phyloP scores from a whole-genome alignment of 257 asterid genomes.

The Marsdenia floribunda region DNA sequence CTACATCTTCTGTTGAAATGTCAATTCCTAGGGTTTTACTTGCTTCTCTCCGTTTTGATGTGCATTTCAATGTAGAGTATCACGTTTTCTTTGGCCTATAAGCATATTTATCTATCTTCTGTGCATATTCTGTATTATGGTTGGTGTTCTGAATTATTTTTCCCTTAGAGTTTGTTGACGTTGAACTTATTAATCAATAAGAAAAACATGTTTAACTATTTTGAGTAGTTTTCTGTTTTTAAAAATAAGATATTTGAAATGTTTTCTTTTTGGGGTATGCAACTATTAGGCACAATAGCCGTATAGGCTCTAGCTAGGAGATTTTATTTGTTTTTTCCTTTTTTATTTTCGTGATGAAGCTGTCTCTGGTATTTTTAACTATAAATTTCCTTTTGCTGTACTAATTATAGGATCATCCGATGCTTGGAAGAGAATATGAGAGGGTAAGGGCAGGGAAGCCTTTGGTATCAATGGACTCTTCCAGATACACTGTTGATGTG shows the following conservation, averaged over 20 bases:
- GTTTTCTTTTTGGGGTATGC: neutral
- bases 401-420: slow-evolving; percentile 71
- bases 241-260: neutral
- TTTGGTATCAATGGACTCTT: slow-evolving; percentile 73
- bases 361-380: neutral
- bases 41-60: neutral
- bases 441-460: slow-evolving; percentile 96
- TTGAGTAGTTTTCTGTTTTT: neutral
- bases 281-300: neutral
- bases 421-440: slow-evolving; percentile 95
- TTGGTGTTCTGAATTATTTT: neutral
- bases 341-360: neutral
- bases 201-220: neutral
- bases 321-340: neutral
- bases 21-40: slow-evolving; percentile 10
- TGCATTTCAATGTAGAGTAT: neutral
- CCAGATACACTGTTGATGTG: slow-evolving; percentile 84
- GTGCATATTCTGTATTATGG: neutral
- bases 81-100: neutral
- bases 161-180: neutral
- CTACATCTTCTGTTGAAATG: neutral
- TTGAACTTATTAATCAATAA: neutral
- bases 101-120: neutral
- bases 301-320: neutral
- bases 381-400: neutral